Evolutionary conservation across 257 asterid genomes (phyloP).

Genomic region (Nicotiana undulata): DNA sequence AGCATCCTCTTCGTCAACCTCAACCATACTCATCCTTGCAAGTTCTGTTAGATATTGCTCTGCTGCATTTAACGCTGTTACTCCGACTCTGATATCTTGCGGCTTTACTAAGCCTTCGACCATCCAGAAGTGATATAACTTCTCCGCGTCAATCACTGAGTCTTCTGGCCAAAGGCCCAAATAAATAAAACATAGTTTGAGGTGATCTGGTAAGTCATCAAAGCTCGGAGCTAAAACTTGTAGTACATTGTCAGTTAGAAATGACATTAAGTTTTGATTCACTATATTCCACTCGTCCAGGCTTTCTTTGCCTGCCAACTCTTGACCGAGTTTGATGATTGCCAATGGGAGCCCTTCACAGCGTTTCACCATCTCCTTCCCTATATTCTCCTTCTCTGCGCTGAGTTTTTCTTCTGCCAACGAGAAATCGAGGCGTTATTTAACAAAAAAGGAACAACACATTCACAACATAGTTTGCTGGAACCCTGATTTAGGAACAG

Average conservation of each 20-base stretch:
- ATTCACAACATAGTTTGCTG: no score
- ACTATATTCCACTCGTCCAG: neutral
- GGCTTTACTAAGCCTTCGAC: neutral
- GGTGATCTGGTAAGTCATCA: constrained; percentile 3
- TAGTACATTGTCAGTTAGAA: neutral
- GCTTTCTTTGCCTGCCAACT: neutral
- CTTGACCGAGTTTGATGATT: neutral
- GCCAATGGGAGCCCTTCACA: neutral
- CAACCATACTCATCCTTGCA: neutral
- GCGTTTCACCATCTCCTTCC: neutral
- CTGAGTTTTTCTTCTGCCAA: neutral
- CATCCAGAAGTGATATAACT: neutral
- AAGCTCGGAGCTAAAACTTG: constrained; percentile 4
- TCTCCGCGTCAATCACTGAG: neutral
- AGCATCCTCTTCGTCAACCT: neutral
- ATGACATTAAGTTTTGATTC: neutral
- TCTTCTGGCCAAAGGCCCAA: constrained; percentile 3
- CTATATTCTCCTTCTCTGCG: no score
- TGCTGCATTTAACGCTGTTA: neutral
- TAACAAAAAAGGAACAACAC: no score
- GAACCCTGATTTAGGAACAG: no score
- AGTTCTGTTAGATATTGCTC: neutral
- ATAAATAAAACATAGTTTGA: constrained; percentile 9
- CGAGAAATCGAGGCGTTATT: neutral
- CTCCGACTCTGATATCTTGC: constrained; percentile 1